phyloP scores from a whole-genome alignment of 306 rosid species.

The Pterocarpus santalinus region DNA sequence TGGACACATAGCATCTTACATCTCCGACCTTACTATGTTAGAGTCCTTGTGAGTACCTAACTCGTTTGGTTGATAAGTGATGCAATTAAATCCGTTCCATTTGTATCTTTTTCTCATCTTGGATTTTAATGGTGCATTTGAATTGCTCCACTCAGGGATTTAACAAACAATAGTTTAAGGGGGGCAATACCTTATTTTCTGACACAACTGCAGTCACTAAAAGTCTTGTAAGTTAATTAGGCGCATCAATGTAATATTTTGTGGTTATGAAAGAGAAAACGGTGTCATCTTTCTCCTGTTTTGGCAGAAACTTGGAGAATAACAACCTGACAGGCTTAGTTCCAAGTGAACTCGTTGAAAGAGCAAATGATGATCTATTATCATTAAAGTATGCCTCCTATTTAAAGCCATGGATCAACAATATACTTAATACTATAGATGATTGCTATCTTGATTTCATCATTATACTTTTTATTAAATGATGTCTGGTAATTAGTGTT shows the following conservation, averaged over 20 bases:
- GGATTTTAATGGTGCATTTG: background rate
- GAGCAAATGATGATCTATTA: slow-evolving; percentile 26
- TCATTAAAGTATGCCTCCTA: slow-evolving; percentile 46
- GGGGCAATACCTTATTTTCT: slow-evolving; percentile 43
- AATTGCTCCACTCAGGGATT: slow-evolving; percentile 45
- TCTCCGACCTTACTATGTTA: slow-evolving; percentile 46
- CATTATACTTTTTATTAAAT: background rate
- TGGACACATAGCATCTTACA: slow-evolving; percentile 42
- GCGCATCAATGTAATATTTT: background rate
- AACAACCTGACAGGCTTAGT: slow-evolving; percentile 47
- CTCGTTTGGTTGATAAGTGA: background rate
- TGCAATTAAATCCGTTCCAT: background rate
- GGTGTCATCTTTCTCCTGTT: background rate
- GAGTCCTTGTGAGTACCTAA: slow-evolving; percentile 49
- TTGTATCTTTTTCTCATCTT: background rate
- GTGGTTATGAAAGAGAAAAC: background rate
- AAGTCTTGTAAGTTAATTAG: slow-evolving; percentile 47
- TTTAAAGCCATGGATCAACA: background rate
- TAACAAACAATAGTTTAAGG: slow-evolving; percentile 52
- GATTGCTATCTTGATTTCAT: background rate
- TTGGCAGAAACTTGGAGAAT: slow-evolving; percentile 52
- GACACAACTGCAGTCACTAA: slow-evolving; percentile 30
- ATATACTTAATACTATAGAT: background rate
- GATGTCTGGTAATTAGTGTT: background rate
- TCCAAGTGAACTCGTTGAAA: slow-evolving; percentile 40